Conservation (phyloP, 2,329 filamentous ascomycete species). For the Fusarium sp. region DNA sequence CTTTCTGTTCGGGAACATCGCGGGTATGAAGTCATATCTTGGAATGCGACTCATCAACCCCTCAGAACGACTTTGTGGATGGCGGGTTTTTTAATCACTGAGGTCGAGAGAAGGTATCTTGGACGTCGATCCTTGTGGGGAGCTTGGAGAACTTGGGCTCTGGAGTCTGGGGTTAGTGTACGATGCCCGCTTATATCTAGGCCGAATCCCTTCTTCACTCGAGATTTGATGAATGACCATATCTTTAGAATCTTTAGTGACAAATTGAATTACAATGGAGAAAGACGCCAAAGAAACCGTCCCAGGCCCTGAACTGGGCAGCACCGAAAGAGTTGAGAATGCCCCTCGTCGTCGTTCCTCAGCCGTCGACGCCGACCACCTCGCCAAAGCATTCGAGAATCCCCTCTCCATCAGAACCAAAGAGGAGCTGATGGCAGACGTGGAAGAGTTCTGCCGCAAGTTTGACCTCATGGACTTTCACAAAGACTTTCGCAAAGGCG, state of each 20-base stretch:
- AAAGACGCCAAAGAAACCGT: not conserved
- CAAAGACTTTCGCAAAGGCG: conserved; percentile 61
- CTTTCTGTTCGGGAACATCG: not conserved
- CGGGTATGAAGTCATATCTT: not conserved
- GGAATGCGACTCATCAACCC: not conserved
- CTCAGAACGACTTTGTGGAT: not conserved
- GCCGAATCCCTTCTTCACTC: not conserved
- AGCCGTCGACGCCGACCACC: not conserved
- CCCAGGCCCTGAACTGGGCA: not conserved
- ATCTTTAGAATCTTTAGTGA: not conserved
- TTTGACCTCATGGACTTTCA: conserved; percentile 46
- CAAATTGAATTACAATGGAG: not conserved
- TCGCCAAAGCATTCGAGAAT: conserved; percentile 28
- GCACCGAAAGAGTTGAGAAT: conserved; percentile 1
- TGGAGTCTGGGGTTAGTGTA: not conserved
- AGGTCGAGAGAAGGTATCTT: not conserved
- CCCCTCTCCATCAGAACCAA: conserved; percentile 41
- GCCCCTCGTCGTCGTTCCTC: conserved; percentile 5
- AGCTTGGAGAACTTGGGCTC: not conserved
- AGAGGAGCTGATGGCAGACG: conserved; percentile 45
- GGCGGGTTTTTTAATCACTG: not conserved
- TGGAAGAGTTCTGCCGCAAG: conserved; percentile 47
- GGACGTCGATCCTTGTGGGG: not conserved
- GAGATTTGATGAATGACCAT: not conserved
- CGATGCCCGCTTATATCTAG: not conserved